Conservation (phyloP, 371 early-diverging fungal genomes). For the Choanephora cucurbitarum region DNA sequence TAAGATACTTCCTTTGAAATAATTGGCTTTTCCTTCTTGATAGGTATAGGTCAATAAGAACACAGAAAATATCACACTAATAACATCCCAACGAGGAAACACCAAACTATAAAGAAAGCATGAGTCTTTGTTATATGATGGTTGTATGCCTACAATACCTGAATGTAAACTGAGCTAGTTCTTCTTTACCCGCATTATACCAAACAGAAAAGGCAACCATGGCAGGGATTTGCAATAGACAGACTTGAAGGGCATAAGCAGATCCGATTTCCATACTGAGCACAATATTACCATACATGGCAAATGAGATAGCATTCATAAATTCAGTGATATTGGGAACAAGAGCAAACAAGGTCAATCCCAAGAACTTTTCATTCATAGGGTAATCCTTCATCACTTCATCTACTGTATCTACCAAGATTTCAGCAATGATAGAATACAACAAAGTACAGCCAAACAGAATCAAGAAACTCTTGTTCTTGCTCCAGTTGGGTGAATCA, state of each 20-base stretch:
- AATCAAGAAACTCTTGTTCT: slow-evolving; percentile 77
- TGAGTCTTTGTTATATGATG: too few species aligned
- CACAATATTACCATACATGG: slow-evolving; percentile 89
- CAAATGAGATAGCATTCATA: slow-evolving; percentile 96
- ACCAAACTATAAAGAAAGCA: slow-evolving; percentile 74
- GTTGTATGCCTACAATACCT: too few species aligned
- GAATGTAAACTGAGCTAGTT: slow-evolving; percentile 41
- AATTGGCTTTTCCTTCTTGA: slow-evolving; percentile 93
- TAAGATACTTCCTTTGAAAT: slow-evolving; percentile 95
- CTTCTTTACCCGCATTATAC: slow-evolving; percentile 56
- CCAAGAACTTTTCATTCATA: slow-evolving; percentile 87
- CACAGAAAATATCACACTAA: slow-evolving; percentile 84
- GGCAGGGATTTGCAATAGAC: slow-evolving; percentile 92
- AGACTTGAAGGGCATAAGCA: slow-evolving; percentile 94
- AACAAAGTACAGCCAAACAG: slow-evolving; percentile 82
- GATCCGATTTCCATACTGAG: slow-evolving; percentile 94
- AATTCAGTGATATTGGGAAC: slow-evolving; percentile 97
- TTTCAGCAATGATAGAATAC: slow-evolving; percentile 88
- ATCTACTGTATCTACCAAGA: slow-evolving; percentile 79
- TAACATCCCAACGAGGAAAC: slow-evolving; percentile 93
- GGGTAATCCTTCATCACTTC: slow-evolving; percentile 63
- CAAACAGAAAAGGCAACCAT: slow-evolving; percentile 85
- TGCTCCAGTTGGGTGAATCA: slow-evolving; percentile 93
- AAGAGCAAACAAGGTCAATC: slow-evolving; percentile 91
- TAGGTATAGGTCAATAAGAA: slow-evolving; percentile 87